Conservation (phyloP, 208 protist genomes). For the Crithidia mellificae region DNA sequence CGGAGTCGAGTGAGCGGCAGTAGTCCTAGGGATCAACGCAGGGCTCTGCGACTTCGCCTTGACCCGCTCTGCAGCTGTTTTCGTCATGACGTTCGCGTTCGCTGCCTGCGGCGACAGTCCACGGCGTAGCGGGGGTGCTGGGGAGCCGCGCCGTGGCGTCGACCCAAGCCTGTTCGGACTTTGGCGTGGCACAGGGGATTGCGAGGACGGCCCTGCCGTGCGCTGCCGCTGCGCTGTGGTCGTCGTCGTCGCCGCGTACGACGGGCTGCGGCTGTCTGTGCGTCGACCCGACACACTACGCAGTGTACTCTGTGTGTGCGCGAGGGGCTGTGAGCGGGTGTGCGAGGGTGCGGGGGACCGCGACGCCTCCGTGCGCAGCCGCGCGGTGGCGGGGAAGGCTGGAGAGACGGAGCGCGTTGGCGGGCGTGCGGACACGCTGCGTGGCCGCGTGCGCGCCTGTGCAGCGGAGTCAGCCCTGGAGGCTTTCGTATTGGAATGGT, state of each 20-base stretch:
- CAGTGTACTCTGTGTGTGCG: neutral
- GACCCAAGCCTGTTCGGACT: too few relatives aligned
- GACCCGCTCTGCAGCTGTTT: neutral
- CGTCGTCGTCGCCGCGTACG: neutral
- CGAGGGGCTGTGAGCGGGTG: neutral
- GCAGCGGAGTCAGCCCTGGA: neutral
- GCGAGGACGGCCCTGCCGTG: neutral
- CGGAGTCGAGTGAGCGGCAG: neutral
- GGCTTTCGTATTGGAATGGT: constrained; percentile 1
- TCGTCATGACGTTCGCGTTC: too few relatives aligned
- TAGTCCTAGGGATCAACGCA: neutral
- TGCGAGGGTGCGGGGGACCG: neutral
- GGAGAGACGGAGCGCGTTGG: constrained; percentile 4
- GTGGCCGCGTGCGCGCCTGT: constrained; percentile 1
- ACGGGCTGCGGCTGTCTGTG: constrained; percentile 8
- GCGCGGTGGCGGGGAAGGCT: neutral
- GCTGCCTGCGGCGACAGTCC: neutral
- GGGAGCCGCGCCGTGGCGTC: neutral
- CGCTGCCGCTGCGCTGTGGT: neutral
- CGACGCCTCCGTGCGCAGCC: constrained; percentile 1
- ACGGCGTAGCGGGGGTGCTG: neutral
- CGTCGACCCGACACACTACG: neutral
- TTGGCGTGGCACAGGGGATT: neutral
- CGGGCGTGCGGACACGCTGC: constrained; percentile 6
- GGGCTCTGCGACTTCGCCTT: neutral